These are phyloP conservation scores for Spatholobus suberectus DNA, from an alignment of 306 rosid species.

Conservation along the genomic window DNA sequence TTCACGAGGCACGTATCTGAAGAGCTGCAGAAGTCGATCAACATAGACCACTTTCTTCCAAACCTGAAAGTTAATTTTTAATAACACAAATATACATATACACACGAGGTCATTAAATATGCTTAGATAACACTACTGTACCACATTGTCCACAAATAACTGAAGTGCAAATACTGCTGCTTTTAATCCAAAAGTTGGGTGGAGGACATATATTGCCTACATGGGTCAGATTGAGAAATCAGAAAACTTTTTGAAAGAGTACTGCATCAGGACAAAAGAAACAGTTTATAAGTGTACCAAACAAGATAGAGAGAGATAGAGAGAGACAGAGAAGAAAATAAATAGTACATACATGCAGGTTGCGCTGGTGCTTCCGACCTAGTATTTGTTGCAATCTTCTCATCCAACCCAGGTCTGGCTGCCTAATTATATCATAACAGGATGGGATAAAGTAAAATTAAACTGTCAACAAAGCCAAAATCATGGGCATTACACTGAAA, in stretches of 20 bases:
- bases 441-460: not conserved
- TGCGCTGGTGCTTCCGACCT: conserved; percentile 84
- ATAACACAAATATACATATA: conserved; percentile 3
- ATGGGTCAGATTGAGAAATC: conserved; percentile 41
- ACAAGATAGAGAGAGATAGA: too few species aligned
- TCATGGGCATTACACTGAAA: not conserved
- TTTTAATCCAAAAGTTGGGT: conserved; percentile 89
- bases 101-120: not conserved
- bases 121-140: conserved; percentile 44
- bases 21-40: conserved; percentile 84
- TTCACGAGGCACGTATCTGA: conserved; percentile 90
- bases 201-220: conserved; percentile 88
- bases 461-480: conserved; percentile 21
- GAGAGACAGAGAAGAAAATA: not conserved
- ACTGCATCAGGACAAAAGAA: not conserved
- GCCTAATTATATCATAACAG: conserved; percentile 54
- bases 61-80: conserved; percentile 51
- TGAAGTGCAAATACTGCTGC: conserved; percentile 79
- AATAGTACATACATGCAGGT: conserved; percentile 66
- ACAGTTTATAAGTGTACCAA: conserved; percentile 49
- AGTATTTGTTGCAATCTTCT: conserved; percentile 85
- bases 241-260: conserved; percentile 28
- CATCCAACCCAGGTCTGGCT: conserved; percentile 93
- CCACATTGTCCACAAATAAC: conserved; percentile 79
- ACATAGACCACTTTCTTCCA: conserved; percentile 93